Evolutionary conservation across 768 basidiomycete genomes (phyloP).

Genomic region (Tricholoma furcatifolium): DNA sequence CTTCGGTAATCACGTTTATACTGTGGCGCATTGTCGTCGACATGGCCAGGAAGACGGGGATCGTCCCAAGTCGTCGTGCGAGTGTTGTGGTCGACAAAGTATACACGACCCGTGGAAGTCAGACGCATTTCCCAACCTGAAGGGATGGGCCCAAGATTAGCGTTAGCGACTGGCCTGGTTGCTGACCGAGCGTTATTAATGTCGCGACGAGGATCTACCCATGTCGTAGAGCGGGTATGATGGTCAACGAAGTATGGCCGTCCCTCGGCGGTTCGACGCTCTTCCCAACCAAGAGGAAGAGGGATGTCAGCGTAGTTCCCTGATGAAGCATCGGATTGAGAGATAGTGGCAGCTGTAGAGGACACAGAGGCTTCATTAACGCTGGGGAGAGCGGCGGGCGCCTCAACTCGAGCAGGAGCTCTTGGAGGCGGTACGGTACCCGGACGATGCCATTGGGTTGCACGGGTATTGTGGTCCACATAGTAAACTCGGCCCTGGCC

Average conservation of each 20-base stretch:
- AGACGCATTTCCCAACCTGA: conserved; percentile 96
- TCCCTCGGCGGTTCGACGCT: conserved; percentile 86
- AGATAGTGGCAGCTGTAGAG: conserved; percentile 4
- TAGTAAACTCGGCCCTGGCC: conserved; percentile 74
- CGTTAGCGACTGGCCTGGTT: conserved; percentile 45
- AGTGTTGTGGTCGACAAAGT: conserved; percentile 92
- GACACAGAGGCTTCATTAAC: conserved; percentile 17
- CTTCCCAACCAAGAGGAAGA: conserved; percentile 90
- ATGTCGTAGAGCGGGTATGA: conserved; percentile 87
- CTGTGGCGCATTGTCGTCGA: conserved; percentile 90
- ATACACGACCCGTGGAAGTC: conserved; percentile 80
- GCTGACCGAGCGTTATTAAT: conserved; percentile 50
- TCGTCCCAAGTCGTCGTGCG: conserved; percentile 94
- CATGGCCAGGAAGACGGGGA: conserved; percentile 76
- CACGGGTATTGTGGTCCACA: conserved; percentile 82
- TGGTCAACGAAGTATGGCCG: conserved; percentile 66
- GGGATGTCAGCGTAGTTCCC: conserved; percentile 60
- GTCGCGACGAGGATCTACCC: conserved; percentile 79
- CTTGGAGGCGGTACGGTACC: conserved; percentile 23
- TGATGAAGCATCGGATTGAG: conserved; percentile 25
- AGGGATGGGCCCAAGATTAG: conserved; percentile 78
- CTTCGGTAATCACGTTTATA: conserved; percentile 92
- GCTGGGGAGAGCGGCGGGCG: conserved; percentile 23
- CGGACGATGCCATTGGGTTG: conserved; percentile 78
- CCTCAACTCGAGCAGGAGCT: conserved; percentile 24